Conservation (phyloP, 1,284 basidiomycete species). For the Vanrija humicola region DNA sequence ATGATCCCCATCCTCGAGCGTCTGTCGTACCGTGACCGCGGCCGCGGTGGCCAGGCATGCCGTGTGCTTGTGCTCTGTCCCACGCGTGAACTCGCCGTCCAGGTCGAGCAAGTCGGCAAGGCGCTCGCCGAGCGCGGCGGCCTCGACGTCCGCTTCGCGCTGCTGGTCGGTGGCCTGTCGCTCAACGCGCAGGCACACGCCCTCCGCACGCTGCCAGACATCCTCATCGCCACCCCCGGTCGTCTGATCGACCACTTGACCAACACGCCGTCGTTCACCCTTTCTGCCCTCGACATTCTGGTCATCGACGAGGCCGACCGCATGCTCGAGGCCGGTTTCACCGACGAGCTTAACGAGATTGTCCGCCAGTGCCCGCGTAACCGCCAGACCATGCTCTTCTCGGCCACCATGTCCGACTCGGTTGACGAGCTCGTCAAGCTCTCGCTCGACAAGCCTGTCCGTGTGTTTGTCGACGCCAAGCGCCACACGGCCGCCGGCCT, state of each 20-base stretch:
- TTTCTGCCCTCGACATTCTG: constrained; percentile 88
- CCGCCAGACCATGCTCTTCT: constrained; percentile 97
- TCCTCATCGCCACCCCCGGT: constrained; percentile 92
- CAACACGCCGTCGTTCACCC: constrained; percentile 88
- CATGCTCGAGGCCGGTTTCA: constrained; percentile 96
- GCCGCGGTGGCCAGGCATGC: constrained; percentile 76
- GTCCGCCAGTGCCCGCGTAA: constrained; percentile 81
- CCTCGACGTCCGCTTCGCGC: constrained; percentile 81
- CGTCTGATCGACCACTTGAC: constrained; percentile 94
- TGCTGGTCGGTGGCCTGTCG: constrained; percentile 90
- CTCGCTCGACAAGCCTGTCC: constrained; percentile 84
- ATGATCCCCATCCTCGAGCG: constrained; percentile 90
- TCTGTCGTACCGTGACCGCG: constrained; percentile 80
- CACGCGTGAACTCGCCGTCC: constrained; percentile 89
- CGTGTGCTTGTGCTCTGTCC: constrained; percentile 88
- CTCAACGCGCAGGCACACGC: constrained; percentile 83
- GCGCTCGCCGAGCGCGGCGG: constrained; percentile 68
- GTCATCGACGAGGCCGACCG: constrained; percentile 97
- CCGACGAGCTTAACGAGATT: constrained; percentile 92
- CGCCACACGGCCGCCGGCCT: constrained; percentile 82
- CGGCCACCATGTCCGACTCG: constrained; percentile 95
- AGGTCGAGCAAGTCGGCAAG: constrained; percentile 85
- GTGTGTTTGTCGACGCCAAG: constrained; percentile 93
- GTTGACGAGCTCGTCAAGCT: constrained; percentile 90
- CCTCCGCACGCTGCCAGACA: constrained; percentile 79